Evolutionary conservation across 257 asterid species (phyloP).

Genomic region (Jacaranda copaia): DNA sequence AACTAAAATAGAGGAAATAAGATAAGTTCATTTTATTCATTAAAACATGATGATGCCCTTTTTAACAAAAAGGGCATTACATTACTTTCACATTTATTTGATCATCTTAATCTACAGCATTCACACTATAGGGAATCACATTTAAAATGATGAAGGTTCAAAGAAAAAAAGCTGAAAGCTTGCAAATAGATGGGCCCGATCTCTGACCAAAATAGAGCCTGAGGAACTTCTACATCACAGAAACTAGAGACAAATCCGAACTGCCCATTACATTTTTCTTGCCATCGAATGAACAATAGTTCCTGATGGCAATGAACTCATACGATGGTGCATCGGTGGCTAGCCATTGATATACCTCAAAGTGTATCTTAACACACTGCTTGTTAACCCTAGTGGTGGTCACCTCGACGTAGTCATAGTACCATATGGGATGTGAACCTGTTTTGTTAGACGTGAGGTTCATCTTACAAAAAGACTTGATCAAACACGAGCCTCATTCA

Average conservation of each 20-base stretch:
- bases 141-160: too few relatives aligned
- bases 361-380: constrained; percentile 48
- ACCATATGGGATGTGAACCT: constrained; percentile 79
- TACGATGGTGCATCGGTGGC: constrained; percentile 78
- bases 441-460: constrained; percentile 82
- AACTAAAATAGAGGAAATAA: too few relatives aligned
- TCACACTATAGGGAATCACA: too few relatives aligned
- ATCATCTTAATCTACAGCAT: too few relatives aligned
- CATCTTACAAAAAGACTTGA: constrained; percentile 61
- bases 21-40: too few relatives aligned
- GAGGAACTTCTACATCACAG: constrained; percentile 26
- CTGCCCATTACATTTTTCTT: constrained; percentile 16
- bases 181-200: neutral
- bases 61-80: constrained; percentile 27
- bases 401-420: constrained; percentile 74
- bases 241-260: constrained; percentile 31
- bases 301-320: constrained; percentile 58
- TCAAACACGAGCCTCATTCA: constrained; percentile 75
- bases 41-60: too few relatives aligned
- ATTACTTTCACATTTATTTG: too few relatives aligned
- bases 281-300: constrained; percentile 40
- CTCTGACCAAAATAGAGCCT: constrained; percentile 16
- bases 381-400: constrained; percentile 67
- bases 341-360: constrained; percentile 82
- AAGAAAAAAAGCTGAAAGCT: too few relatives aligned